Evolutionary conservation across 164 flowering plant species (phyloP).

Genomic region (Berberis vulgaris): DNA sequence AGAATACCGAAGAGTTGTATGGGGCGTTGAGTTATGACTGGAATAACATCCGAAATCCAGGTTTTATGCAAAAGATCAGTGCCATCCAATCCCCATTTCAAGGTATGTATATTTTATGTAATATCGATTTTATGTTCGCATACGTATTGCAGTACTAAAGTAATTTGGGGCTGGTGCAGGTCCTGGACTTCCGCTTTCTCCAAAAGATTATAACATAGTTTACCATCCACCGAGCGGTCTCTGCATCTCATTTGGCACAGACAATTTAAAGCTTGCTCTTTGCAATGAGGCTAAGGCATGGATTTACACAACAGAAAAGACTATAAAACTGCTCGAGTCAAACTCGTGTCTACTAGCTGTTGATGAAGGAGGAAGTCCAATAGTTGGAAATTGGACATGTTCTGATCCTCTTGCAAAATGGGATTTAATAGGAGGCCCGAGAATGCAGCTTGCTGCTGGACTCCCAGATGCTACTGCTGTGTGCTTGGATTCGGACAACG

Average conservation of each 20-base stretch:
- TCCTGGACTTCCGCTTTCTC: slow-evolving; percentile 39
- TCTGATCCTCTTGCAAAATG: slow-evolving; percentile 30
- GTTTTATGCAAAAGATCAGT: slow-evolving; percentile 35
- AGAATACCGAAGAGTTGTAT: slow-evolving; percentile 46
- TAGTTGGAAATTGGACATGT: slow-evolving; percentile 25
- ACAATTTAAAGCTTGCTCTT: slow-evolving; percentile 37
- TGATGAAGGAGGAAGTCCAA: slow-evolving; percentile 25
- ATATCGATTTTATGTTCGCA: not conserved
- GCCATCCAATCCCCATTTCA: slow-evolving; percentile 23
- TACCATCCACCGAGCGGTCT: slow-evolving; percentile 70
- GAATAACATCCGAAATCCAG: slow-evolving; percentile 40
- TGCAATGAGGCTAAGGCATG: slow-evolving; percentile 48
- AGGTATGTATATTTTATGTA: slow-evolving; percentile 26
- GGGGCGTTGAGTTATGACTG: slow-evolving; percentile 55
- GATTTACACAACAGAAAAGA: slow-evolving; percentile 37
- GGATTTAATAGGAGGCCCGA: slow-evolving; percentile 50
- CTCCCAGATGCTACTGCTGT: slow-evolving; percentile 21
- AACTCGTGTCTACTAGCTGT: slow-evolving; percentile 50
- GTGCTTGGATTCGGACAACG: slow-evolving; percentile 52
- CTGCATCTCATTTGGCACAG: slow-evolving; percentile 28
- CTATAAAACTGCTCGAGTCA: slow-evolving; percentile 30
- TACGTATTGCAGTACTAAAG: not conserved
- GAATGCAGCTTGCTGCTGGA: slow-evolving; percentile 52
- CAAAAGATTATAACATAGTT: slow-evolving; percentile 33
- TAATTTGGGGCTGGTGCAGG: slow-evolving; percentile 31